Conservation (phyloP, 345 rosid genomes). For the Citrus sinensis region DNA sequence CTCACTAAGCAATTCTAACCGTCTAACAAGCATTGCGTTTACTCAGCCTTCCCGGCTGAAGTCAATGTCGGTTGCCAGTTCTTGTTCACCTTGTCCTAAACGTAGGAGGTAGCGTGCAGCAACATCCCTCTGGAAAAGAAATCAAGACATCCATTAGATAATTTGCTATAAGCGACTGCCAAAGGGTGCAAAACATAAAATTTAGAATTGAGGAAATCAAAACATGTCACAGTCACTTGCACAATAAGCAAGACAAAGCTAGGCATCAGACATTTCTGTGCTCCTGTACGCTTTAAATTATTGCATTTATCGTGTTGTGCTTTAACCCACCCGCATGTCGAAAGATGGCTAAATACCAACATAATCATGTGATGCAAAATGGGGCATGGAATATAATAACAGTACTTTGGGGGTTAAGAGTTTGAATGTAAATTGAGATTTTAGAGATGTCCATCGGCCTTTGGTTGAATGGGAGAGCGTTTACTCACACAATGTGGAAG, state of each 20-base stretch:
- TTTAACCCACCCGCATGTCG: too few species aligned
- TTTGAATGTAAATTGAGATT: too few species aligned
- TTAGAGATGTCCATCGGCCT: too few species aligned
- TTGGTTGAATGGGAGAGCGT: too few species aligned
- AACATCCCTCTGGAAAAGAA: conserved; percentile 77
- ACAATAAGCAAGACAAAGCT: background rate
- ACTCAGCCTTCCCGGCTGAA: conserved; percentile 97
- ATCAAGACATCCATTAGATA: background rate
- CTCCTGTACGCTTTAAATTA: too few species aligned
- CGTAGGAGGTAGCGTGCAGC: conserved; percentile 98
- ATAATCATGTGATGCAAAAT: too few species aligned
- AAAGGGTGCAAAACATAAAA: background rate
- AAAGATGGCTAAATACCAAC: too few species aligned
- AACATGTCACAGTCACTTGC: background rate
- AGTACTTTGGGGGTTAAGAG: too few species aligned
- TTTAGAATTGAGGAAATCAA: background rate
- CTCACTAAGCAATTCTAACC: conserved; percentile 81
- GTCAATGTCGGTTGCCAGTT: conserved; percentile 92
- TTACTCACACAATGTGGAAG: too few species aligned
- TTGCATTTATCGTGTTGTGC: too few species aligned
- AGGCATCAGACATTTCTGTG: background rate
- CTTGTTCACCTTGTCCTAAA: conserved; percentile 99
- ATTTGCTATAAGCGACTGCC: background rate
- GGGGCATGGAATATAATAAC: too few species aligned
- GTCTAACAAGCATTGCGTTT: conserved; percentile 96